Evolutionary conservation across 352 stramenopile species (phyloP), one percentile per base, ranked within the genome.

Genomic region (Aphanomyces stellatus): DNA sequence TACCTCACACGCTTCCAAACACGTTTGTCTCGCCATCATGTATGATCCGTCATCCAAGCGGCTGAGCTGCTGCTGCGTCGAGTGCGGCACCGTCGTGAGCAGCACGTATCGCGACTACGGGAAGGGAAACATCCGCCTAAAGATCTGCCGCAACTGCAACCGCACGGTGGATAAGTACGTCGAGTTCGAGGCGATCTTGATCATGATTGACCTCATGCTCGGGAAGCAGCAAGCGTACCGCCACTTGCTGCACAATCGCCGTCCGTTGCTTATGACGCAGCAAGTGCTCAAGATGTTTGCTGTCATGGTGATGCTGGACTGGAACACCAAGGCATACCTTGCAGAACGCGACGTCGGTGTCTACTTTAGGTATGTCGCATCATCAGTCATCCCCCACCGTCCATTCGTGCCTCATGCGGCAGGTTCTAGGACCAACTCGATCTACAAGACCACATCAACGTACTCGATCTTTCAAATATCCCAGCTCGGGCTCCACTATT

Each of bases 261-360:
- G 53, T 5, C 55, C 53, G 15, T 37, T 71, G 15, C 37, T 64
- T 11, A 24, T 31, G 31, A 51, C 35, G 10, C 55, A 64, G n/a
- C 55, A 64, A 51, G 72, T 87, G n/a, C 64, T 88, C 46, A 88
- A 89, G 74, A 77, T 91, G 24, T 89, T 90, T 46, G 65, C 82
- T 62, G 83, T 90, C 65, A 71, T 93, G 25, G 80, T 88, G 33
- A 88, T 93, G 81, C 74, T 93, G 33, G 84, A 93, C 71, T 88
- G 89, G 81, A 93, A 93, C 65, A 78, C 88, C 65, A 93, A 93
- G 72, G 84, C 84, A 24, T 91, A 91, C 66, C 74, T 93, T 33
- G 76, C 90, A 37, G 84, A 93, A 72, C 72, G 79, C 27, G 70
- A 79, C 30, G 74, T 77, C 10, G 84, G 84, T 19, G 79, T 92